Conservation (phyloP, 306 rosid species). For the Benincasa hispida region DNA sequence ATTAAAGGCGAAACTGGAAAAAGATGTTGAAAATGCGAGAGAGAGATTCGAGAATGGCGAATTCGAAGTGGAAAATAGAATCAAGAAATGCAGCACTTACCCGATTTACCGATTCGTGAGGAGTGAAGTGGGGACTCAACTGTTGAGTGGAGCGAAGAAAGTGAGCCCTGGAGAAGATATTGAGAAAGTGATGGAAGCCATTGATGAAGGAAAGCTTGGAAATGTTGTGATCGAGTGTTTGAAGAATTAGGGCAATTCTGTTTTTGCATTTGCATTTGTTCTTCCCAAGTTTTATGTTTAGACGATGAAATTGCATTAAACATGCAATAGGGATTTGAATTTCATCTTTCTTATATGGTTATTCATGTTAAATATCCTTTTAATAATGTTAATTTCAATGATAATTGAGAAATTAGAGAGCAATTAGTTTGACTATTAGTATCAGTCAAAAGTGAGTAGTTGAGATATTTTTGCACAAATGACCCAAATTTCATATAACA, state of each 20-base stretch:
- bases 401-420: too few species aligned
- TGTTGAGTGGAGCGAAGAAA: conserved; percentile 16
- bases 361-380: too few species aligned
- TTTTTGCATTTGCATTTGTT: background rate
- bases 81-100: conserved; percentile 21
- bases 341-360: too few species aligned
- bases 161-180: conserved; percentile 28
- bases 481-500: too few species aligned
- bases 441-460: too few species aligned
- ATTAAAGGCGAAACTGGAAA: conserved; percentile 12
- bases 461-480: too few species aligned
- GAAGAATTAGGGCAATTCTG: background rate
- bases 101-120: conserved; percentile 20
- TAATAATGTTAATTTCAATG: too few species aligned
- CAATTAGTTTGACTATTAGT: too few species aligned
- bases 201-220: conserved; percentile 21
- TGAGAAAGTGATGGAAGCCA: conserved; percentile 24
- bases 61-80: conserved; percentile 10
- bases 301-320: too few species aligned
- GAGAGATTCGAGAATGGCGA: conserved; percentile 16
- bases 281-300: background rate
- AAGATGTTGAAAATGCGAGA: conserved; percentile 15
- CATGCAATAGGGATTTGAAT: background rate
- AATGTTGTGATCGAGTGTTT: conserved; percentile 11
- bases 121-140: conserved; percentile 16